phyloP scores from a whole-genome alignment of 208 protist genomes.

The Trypanosoma cruzi region DNA sequence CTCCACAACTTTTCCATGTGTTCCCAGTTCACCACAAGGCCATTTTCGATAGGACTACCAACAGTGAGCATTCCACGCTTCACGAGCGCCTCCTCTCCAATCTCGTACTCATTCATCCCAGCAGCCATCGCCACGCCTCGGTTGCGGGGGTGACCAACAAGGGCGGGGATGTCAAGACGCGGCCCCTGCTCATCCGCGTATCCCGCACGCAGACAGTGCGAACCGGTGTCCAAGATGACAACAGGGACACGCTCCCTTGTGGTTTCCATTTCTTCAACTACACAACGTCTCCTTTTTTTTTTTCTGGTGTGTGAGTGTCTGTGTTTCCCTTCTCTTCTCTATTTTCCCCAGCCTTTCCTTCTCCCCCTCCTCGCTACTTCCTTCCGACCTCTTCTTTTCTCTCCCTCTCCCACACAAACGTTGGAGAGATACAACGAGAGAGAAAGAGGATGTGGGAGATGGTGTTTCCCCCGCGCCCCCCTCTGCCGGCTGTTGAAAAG shows the following conservation, averaged over 20 bases:
- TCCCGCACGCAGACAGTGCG: constrained; percentile 80
- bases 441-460: neutral
- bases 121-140: constrained; percentile 91
- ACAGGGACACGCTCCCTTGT: constrained; percentile 28
- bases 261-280: constrained; percentile 11
- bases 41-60: constrained; percentile 68
- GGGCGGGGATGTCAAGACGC: constrained; percentile 83
- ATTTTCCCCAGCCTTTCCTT: neutral
- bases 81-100: constrained; percentile 84
- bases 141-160: constrained; percentile 89
- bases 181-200: constrained; percentile 85
- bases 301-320: neutral
- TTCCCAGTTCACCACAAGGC: constrained; percentile 89
- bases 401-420: neutral
- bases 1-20: constrained; percentile 94
- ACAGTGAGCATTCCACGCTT: constrained; percentile 85
- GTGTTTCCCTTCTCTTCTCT: neutral
- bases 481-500: neutral
- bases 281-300: neutral
- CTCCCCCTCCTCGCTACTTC: neutral
- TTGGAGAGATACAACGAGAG: neutral
- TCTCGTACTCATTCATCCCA: constrained; percentile 90
- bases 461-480: no score
- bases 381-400: neutral
- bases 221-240: constrained; percentile 86